Percentiles rank a stretch among this genome's conserved stretches.
Conservation (phyloP, 495 filamentous ascomycete genomes). For the Xylaria scruposa region DNA sequence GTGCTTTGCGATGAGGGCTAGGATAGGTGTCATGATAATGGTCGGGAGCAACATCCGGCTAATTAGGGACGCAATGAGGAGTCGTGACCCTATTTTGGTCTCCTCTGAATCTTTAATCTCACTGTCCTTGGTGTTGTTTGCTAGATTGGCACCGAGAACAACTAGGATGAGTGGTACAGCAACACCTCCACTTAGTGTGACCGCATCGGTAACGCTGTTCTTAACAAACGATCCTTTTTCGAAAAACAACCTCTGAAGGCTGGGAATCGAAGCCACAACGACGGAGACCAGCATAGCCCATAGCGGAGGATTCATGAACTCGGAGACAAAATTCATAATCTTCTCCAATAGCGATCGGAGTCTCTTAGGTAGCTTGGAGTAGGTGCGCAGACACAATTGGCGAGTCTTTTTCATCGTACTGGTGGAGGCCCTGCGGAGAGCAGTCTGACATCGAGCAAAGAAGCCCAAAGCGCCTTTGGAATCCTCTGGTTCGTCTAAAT, state of each 20-base stretch:
- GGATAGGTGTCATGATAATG: constrained; percentile 89
- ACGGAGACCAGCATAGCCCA: constrained; percentile 95
- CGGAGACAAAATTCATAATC: constrained; percentile 71
- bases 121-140: constrained; percentile 70
- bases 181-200: constrained; percentile 84
- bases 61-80: constrained; percentile 85
- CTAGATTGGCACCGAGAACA: constrained; percentile 94
- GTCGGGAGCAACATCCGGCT: constrained; percentile 93
- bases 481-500: constrained; percentile 40
- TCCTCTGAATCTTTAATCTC: constrained; percentile 68
- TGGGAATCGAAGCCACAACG: constrained; percentile 87
- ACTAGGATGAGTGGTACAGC: constrained; percentile 95
- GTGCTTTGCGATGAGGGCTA: constrained; percentile 90
- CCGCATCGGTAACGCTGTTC: constrained; percentile 89
- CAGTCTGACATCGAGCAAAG: constrained; percentile 34
- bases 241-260: constrained; percentile 86
- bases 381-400: constrained; percentile 32
- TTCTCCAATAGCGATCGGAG: constrained; percentile 61
- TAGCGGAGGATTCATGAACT: constrained; percentile 97
- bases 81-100: constrained; percentile 68
- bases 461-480: constrained; percentile 44
- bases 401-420: constrained; percentile 43
- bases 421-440: constrained; percentile 40
- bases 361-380: constrained; percentile 60
- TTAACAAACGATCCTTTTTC: constrained; percentile 85